Evolutionary conservation across 768 basidiomycete species (phyloP).

Genomic region (Tylopilus rubrobrunneus): DNA sequence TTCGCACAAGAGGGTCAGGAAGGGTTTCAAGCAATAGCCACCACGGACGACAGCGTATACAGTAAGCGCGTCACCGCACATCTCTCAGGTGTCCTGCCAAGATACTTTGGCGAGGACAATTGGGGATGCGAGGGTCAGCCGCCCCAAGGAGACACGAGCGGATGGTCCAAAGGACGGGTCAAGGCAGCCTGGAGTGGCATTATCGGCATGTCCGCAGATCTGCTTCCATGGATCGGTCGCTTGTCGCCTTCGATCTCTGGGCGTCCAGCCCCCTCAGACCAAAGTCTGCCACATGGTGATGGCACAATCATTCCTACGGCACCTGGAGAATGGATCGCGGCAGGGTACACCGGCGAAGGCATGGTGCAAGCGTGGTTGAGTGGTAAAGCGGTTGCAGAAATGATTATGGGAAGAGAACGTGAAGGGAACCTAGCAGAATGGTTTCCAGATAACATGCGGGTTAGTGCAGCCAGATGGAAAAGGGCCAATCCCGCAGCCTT

Average conservation of each 20-base stretch:
- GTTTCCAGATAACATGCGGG: constrained; percentile 48
- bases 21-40: constrained; percentile 34
- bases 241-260: constrained; percentile 47
- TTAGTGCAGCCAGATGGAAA: constrained; percentile 49
- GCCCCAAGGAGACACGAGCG: constrained; percentile 5
- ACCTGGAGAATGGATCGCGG: constrained; percentile 70
- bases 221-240: constrained; percentile 69
- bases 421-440: constrained; percentile 33
- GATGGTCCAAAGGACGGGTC: constrained; percentile 43
- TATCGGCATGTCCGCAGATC: constrained; percentile 58
- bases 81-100: constrained; percentile 43
- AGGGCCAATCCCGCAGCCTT: constrained; percentile 49
- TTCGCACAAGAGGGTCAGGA: constrained; percentile 34
- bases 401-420: constrained; percentile 45
- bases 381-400: constrained; percentile 54
- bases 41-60: constrained; percentile 36
- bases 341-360: constrained; percentile 70
- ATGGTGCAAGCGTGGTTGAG: constrained; percentile 72
- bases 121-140: constrained; percentile 38
- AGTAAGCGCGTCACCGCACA: constrained; percentile 32
- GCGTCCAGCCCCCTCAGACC: constrained; percentile 26
- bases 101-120: constrained; percentile 47
- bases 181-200: constrained; percentile 64
- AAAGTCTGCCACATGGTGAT: neutral
- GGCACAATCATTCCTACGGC: constrained; percentile 17